Percentiles rank a stretch among this genome's conserved stretches.
phyloP scores from a whole-genome alignment of 2,329 filamentous ascomycete species.

The Apiospora rasikravindrae region DNA sequence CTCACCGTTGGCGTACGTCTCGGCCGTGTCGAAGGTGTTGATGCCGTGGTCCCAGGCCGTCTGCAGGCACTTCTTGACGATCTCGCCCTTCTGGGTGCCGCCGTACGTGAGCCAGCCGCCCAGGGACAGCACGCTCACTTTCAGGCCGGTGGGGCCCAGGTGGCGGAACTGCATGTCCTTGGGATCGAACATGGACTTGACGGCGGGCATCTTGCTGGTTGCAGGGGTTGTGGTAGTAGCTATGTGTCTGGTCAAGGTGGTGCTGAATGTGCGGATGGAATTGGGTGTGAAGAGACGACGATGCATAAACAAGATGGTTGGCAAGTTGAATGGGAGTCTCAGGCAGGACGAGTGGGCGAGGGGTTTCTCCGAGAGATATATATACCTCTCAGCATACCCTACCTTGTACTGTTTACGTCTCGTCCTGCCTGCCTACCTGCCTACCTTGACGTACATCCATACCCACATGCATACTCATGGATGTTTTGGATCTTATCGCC shows the following conservation, averaged over 20 bases:
- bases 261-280: constrained; percentile 16
- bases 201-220: constrained; percentile 22
- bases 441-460: not conserved
- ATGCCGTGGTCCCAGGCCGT: constrained; percentile 57
- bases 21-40: constrained; percentile 61
- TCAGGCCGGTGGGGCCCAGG: constrained; percentile 47
- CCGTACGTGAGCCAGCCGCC: constrained; percentile 41
- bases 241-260: not conserved
- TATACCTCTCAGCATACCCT: not conserved
- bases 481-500: not conserved
- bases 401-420: not conserved
- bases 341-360: not conserved
- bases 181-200: constrained; percentile 33
- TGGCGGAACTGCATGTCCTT: constrained; percentile 49
- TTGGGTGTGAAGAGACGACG: not conserved
- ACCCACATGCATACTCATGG: not conserved
- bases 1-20: constrained; percentile 53
- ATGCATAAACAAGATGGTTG: not conserved
- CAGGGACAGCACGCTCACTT: constrained; percentile 49
- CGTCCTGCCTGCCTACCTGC: not conserved
- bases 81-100: constrained; percentile 41
- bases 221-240: not conserved
- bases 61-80: constrained; percentile 49
- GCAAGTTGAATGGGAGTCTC: not conserved
- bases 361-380: constrained; percentile 1